Base-by-base conservation (phyloP, 1,284 basidiomycete species). In the Leccinum discolor region DNA sequence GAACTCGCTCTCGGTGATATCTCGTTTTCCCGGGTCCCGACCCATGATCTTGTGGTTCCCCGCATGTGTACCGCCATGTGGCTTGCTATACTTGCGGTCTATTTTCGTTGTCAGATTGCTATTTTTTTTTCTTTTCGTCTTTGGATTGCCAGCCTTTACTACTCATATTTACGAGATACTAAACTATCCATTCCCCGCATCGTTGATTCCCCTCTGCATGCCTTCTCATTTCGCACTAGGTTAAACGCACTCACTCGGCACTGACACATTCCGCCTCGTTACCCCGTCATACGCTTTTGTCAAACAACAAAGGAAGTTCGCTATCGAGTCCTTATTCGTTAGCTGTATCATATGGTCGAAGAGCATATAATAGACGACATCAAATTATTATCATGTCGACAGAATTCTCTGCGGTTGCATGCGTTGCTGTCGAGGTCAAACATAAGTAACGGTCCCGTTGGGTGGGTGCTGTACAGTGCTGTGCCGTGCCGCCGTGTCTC, bases 141-240 rank as follows among this genome's bases (percentile, higher is more conserved):
- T 56, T 59, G 54, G 59, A 59, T 65, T 74, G 59, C 11, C 4
- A 35, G 72, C 61, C 66, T 74, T 21, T 57, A n/a, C 42, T 61
- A 12, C 29, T 26, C 29, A 58, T 38, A 21, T 56, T 52, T 60
- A 59, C 23, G 59, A 65, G 56, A 64, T 69, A 63, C 63, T 70
- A 63, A 70, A 63, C 47, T 52, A 52, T 52, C 56, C 70, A 71
- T 72, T 65, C 38, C 63, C 68, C 61, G 38, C 70, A 73, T 38
- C 63, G 59, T 63, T 61, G 66, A 71, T 74, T 66, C 64, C 71
- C 72, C 70, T 64, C 18, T 29, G 60, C 70, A 72, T 62, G 35
- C 54, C 18, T 61, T 59, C 50, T 65, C 61, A 68, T 60, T 63
- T 63, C 42, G 21, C 66, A 70, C 63, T 29, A 52, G 12, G 16